These are phyloP conservation scores for Candida verbasci DNA, from an alignment of 805 yeast species.

Conservation along the genomic window DNA sequence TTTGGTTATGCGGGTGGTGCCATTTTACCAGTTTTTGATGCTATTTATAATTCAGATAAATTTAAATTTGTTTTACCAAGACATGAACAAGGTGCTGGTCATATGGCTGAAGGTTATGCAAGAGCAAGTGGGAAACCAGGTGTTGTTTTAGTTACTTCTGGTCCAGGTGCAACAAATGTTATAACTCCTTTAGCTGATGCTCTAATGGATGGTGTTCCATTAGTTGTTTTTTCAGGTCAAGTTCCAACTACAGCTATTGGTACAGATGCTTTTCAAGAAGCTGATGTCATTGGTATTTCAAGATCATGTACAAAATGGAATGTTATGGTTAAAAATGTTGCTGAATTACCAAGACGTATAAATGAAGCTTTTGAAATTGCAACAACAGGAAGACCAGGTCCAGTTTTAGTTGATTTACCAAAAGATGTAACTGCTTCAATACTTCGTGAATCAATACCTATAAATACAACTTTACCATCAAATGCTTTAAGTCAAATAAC, in stretches of 20 bases:
- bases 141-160: constrained; percentile 96
- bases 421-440: constrained; percentile 96
- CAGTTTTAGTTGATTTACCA: constrained; percentile 95
- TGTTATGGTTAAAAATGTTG: constrained; percentile 93
- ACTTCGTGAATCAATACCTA: constrained; percentile 81
- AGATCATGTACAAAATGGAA: constrained; percentile 99
- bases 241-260: constrained; percentile 95
- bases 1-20: constrained; percentile 99
- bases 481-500: constrained; percentile 68
- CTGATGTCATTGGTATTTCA: constrained; percentile 95
- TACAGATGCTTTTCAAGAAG: constrained; percentile 99
- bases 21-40: constrained; percentile 95
- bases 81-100: constrained; percentile 99
- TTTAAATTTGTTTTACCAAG: constrained; percentile 90
- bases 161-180: constrained; percentile 98
- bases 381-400: constrained; percentile 95
- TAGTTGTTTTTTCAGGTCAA: constrained; percentile 96
- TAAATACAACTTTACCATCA: constrained; percentile 70
- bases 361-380: constrained; percentile 99
- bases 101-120: constrained; percentile 99
- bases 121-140: constrained; percentile 95
- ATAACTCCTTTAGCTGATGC: constrained; percentile 99
- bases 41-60: constrained; percentile 84
- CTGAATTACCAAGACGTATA: constrained; percentile 90
- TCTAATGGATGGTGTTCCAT: constrained; percentile 92